Base-by-base conservation (phyloP, 2,329 filamentous ascomycete genomes). In the Chaetothyriales sp. region DNA sequence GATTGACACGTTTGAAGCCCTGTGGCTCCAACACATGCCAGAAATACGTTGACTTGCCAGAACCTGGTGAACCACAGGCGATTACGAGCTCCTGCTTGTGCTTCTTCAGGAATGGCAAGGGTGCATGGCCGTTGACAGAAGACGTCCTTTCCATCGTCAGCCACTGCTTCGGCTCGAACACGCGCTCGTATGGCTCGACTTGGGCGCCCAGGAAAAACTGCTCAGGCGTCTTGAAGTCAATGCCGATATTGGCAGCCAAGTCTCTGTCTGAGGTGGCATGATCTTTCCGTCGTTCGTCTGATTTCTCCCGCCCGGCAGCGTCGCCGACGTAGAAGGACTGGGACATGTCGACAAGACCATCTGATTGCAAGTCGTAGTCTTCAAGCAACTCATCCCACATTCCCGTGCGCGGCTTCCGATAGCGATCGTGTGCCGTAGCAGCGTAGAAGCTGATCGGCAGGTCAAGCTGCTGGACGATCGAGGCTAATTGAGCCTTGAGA, bases 31-130 rank as follows among this genome's bases (percentile, higher is more conserved):
- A 71, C 57, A 85, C 72, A 56, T 77, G 81, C 80, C 83, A 87
- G 69, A 84, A 95, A 63, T 92, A 95, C 0, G 88, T 90, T 43
- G 87, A 94, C 68, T 98, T 97, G 18, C 92, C 92, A 2, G 88
- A 81, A 1, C 86, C 89, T 0, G 92, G 92, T 47, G 86, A 87
- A 1, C 92, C 92, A 63, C 86, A 90, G 65, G 94, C 87, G 6
- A 97, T 68, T 20, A 97, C 78, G 13, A 97, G 72, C 51, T 95
- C 89, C 57, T 81, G 67, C 5, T 77, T 66, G 61, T 83, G 80
- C 49, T 73, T 77, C 69, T 82, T 87, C 46, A 76, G 72, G 57
- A 78, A 72, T 15, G 10, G 15, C 15, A 15, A 10, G 2, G 55
- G 53, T 4, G 51, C 43, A 18, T 48, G 40, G 44, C 53, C 49